Conservation (phyloP, 805 yeast species). For the Kodamaea kaohsiungensis region DNA sequence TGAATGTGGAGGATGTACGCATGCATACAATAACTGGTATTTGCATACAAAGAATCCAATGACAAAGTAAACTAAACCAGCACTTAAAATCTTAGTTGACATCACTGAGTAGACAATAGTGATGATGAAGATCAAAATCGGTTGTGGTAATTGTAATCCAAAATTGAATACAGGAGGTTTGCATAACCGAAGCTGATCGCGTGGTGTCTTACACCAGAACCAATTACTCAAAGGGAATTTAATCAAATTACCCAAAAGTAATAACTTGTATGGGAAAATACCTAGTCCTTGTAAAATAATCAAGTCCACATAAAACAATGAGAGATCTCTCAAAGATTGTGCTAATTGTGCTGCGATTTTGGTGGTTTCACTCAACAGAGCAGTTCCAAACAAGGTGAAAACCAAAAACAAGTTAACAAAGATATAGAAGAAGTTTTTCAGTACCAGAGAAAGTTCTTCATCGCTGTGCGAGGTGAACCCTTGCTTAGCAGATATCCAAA, state of each 20-base stretch:
- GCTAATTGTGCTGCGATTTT: slow-evolving; percentile 87
- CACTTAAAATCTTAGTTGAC: slow-evolving; percentile 81
- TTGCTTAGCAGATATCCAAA: slow-evolving; percentile 78
- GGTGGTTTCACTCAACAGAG: slow-evolving; percentile 86
- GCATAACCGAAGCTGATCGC: slow-evolving; percentile 74
- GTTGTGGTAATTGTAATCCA: slow-evolving; percentile 90
- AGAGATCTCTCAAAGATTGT: slow-evolving; percentile 71
- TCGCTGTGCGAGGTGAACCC: slow-evolving; percentile 92
- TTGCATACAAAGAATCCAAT: slow-evolving; percentile 88
- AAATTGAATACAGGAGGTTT: slow-evolving; percentile 91
- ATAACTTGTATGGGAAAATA: slow-evolving; percentile 84
- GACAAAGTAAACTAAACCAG: slow-evolving; percentile 81
- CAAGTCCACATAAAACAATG: slow-evolving; percentile 88
- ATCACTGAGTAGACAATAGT: slow-evolving; percentile 85
- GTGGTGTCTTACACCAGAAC: slow-evolving; percentile 76
- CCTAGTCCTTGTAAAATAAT: slow-evolving; percentile 81
- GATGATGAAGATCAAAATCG: slow-evolving; percentile 79
- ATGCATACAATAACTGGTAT: slow-evolving; percentile 84
- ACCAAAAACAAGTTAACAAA: slow-evolving; percentile 92
- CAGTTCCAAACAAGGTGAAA: slow-evolving; percentile 92
- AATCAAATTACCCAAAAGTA: slow-evolving; percentile 75
- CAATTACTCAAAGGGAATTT: slow-evolving; percentile 58
- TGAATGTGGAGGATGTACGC: slow-evolving; percentile 95
- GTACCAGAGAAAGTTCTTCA: slow-evolving; percentile 84
- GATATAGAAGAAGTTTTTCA: slow-evolving; percentile 91